Evolutionary conservation across 352 stramenopile species (phyloP).

Genomic region (Globisporangium cystogenes): DNA sequence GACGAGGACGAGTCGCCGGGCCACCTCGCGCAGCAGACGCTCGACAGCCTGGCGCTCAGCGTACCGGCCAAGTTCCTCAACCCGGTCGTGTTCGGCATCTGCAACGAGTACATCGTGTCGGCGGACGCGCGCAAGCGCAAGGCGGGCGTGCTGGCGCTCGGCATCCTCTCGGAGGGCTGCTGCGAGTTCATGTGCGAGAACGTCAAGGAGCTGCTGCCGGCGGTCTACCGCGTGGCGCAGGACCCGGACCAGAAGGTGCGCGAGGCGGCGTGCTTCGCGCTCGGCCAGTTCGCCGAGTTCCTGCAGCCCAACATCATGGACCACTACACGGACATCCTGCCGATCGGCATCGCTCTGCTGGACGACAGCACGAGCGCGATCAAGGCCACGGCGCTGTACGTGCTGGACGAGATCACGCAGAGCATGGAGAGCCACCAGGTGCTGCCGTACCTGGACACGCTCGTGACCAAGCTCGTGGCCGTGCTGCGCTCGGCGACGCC

Average conservation of each 20-base stretch:
- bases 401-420: slow-evolving; percentile 99
- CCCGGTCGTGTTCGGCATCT: slow-evolving; percentile 63
- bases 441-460: slow-evolving; percentile 91
- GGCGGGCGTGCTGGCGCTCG: slow-evolving; percentile 94
- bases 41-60: slow-evolving; percentile 77
- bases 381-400: slow-evolving; percentile 96
- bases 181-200: slow-evolving; percentile 94
- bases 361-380: slow-evolving; percentile 93
- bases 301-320: slow-evolving; percentile 96
- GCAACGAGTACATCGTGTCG: slow-evolving; percentile 89
- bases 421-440: slow-evolving; percentile 95
- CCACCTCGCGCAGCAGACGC: slow-evolving; percentile 79
- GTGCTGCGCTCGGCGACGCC: slow-evolving; percentile 91
- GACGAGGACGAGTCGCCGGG: slow-evolving; percentile 77
- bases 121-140: slow-evolving; percentile 91
- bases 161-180: slow-evolving; percentile 97
- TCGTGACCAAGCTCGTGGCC: slow-evolving; percentile 94
- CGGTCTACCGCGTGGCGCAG: slow-evolving; percentile 88
- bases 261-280: slow-evolving; percentile 96
- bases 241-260: slow-evolving; percentile 92
- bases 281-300: slow-evolving; percentile 98
- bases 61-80: slow-evolving; percentile 84
- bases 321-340: slow-evolving; percentile 94
- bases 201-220: slow-evolving; percentile 90
- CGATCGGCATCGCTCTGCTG: slow-evolving; percentile 93